Base-by-base conservation (phyloP, 345 rosid species). In the Gossypium anomalum region DNA sequence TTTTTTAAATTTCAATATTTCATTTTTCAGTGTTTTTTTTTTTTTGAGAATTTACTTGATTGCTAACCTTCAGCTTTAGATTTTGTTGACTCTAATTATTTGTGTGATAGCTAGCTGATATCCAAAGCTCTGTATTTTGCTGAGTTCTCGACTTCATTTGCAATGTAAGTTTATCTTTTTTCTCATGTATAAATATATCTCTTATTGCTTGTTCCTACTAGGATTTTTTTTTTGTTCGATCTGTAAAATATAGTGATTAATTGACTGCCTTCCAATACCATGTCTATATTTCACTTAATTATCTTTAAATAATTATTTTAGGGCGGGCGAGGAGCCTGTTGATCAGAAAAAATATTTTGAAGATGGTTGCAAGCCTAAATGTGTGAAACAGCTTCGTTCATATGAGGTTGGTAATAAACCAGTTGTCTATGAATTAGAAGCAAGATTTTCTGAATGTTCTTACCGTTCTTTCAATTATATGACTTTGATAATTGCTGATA, bases 271-370 rank as follows among this genome's bases (percentile, higher is more conserved):
- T 19, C 60, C 22, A 20, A 3, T 58, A 9, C 13, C 15, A 44
- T 60, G 57, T n/a, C 22, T 38, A 1, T 59, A 23, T 58, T 66
- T 27, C n/a, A 45, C 23, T 60, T 47, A 25, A 47, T 59, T 44
- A 16, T 44, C 1, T 60, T 45, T 22, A 22, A 49, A 15, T 34
- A 68, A 68, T 14, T 9, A 22, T 49, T 74, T 52, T 47, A 89
- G 93, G 93, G 90, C 89, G 72, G 93, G 87, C 9, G 90, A 87
- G 79, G 93, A 89, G 66, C 88, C 77, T 75, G 82, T 75, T 78
- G 90, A 89, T 79, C 90, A 64, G 14, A 89, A 87, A 85, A 84
- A 70, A 79, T 73, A 84, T 73, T 55, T 85, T 73, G 93, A 89
- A 80, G 93, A 89, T 13, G n/a, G 82, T 74, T 87, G 93, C 89